Evolutionary conservation across 805 yeast species (phyloP), one percentile per base, ranked within the genome.

Genomic region (Isabelozyma rhagii): DNA sequence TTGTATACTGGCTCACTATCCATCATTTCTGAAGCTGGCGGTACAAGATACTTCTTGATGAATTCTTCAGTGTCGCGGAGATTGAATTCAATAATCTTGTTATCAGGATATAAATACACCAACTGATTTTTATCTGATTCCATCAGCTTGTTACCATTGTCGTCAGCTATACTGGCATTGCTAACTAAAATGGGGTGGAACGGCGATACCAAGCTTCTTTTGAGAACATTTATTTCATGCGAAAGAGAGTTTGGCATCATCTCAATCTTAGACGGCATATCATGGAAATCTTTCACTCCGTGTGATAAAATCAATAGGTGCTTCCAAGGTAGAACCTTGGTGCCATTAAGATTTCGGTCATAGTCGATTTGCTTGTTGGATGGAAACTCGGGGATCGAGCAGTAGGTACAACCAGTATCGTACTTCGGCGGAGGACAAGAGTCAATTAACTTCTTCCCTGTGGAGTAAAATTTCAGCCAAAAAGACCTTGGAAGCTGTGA

Each of bases 321-420:
- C 51, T 81, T 82, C 77, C 81, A 78, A 5, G 79, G 77, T 3
- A 64, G 55, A 0, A 81, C 78, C 29, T 75, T 74, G 0, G 90
- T 80, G 11, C 75, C 74, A 27, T 70, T 63, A 14, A 84, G 59
- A 38, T 73, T 72, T 45, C 62, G 68, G 5, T 55, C 56, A 45
- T 53, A 60, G 53, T 78, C 75, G 40, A 78, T 74, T 39, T 63
- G 80, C 50, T 74, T 71, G 43, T 61, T 69, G 7, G 52, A 54
- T 2, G 83, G 86, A 49, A 77, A 71, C 29, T 57, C 55, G 0
- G 68, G 65, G 3, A 60, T 36, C 41, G 63, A 57, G 55, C 91
- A 86, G 52, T 61, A 68, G 0, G 89, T 84, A 58, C 89, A 84
- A 0, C 87, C 87, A 0, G 87, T 81, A 51, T 83, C 85, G 44